Base-by-base conservation (phyloP, 371 early-diverging fungal species). In the Syncephalastrum monosporum region DNA sequence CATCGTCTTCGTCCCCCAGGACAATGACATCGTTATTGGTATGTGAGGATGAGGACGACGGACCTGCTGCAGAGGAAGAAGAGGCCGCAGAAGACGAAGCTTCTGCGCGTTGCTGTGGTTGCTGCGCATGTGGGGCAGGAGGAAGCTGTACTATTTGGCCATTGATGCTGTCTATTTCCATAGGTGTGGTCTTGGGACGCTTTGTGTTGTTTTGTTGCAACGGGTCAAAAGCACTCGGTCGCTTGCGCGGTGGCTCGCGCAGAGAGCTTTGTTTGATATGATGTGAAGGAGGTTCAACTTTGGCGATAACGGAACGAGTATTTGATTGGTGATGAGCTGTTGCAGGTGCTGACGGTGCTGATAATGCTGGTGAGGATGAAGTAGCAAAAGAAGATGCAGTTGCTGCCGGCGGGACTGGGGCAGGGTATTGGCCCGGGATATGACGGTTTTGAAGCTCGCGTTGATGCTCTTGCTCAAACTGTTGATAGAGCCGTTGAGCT, bases 1-100 rank as follows among this genome's bases (percentile, higher is more conserved):
- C 55, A 44, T 54, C 53, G 17, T 62, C 53, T 1, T 56, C 55
- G 24, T 49, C 49, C 10, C 47, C 50, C 12, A 51, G 15, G 25
- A 38, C 38, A 15, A 23, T 41, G 15, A 33, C 17, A 16, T 42
- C 19, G 14, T 16, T 23, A 38, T 42, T 15, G n/a, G 19, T 3
- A 15, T 5, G 16, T 21, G 52, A 52, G 16, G 52, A 52, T 52
- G 38, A 25, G 6, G 29, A 29, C 29, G 29, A 33, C 38, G 38
- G 38, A 8, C 38, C 38, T 33, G 38, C 38, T 10, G 38, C 38
- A 33, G 38, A 33, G 12, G 38, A 33, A 33, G 38, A 33, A 12
- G 12, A 33, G 10, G 38, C 5, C 2, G 12, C 5, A 12, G 38
- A 33, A 33, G 38, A 33, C 2, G 38, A 41, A 57, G 38, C 5